phyloP scores from a whole-genome alignment of 345 rosid genomes.

The Syzygium aromaticum region DNA sequence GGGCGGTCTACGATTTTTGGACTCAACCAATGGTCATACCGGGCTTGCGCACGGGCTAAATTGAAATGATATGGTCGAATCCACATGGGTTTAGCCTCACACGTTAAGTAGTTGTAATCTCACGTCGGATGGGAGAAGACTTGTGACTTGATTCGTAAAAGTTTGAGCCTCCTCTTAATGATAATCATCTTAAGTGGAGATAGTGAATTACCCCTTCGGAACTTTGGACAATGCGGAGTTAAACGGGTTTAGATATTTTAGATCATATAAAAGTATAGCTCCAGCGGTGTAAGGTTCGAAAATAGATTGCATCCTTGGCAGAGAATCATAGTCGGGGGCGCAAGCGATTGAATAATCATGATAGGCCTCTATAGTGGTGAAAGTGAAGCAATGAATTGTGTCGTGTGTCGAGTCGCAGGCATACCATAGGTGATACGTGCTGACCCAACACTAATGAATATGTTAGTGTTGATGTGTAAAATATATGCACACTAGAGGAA shows the following conservation, averaged over 20 bases:
- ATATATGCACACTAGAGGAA: not conserved
- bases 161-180: not conserved
- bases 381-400: not conserved
- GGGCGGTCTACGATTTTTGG: not conserved
- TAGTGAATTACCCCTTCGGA: too few species aligned
- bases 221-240: not conserved
- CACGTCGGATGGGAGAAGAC: too few species aligned
- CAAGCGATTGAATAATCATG: not conserved
- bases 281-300: not conserved
- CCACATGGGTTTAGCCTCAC: not conserved
- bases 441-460: not conserved
- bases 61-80: not conserved
- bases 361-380: not conserved
- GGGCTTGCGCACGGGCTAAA: not conserved
- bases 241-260: too few species aligned
- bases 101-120: too few species aligned
- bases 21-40: not conserved
- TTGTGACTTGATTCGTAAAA: not conserved
- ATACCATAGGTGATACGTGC: not conserved
- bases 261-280: not conserved
- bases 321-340: not conserved
- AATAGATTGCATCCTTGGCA: not conserved
- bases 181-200: not conserved
- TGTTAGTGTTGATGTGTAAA: not conserved
- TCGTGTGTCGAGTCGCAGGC: not conserved